phyloP scores from a whole-genome alignment of 495 filamentous ascomycete species.

The Aspergillus ostianus region DNA sequence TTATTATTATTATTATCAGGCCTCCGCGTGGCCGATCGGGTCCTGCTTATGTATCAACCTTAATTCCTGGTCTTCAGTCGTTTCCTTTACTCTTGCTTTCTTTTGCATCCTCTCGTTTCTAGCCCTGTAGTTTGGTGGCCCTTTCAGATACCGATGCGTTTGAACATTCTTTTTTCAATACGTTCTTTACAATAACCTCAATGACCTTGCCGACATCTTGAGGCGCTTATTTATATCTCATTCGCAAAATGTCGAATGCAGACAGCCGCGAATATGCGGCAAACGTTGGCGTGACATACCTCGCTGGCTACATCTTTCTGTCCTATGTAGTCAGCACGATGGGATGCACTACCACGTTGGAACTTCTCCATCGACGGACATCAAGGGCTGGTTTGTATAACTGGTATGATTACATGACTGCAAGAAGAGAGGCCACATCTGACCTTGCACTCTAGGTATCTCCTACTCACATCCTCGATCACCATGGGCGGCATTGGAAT shows the following conservation, averaged over 20 bases:
- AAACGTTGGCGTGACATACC: constrained; percentile 43
- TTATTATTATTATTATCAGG: not conserved
- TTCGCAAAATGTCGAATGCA: constrained; percentile 24
- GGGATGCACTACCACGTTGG: constrained; percentile 74
- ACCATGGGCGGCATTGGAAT: constrained; percentile 84
- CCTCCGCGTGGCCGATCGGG: not conserved
- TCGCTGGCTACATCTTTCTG: constrained; percentile 62
- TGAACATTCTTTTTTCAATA: not conserved
- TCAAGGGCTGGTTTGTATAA: constrained; percentile 66
- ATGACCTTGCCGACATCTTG: constrained; percentile 5
- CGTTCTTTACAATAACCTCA: constrained; percentile 3
- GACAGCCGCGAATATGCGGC: constrained; percentile 8
- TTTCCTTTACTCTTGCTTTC: not conserved
- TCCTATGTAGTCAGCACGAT: constrained; percentile 77
- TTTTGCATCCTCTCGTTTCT: not conserved
- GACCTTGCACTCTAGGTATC: constrained; percentile 51
- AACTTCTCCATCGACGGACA: constrained; percentile 76
- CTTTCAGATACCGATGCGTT: constrained; percentile 1
- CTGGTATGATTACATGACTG: constrained; percentile 46
- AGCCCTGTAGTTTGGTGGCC: not conserved
- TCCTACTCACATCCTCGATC: constrained; percentile 67
- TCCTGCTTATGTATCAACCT: not conserved
- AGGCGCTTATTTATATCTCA: constrained; percentile 5
- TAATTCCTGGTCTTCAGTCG: not conserved
- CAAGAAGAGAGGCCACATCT: not conserved